These are phyloP conservation scores for Dendrobium officinale DNA, from an alignment of 106 monocot species.

Conservation along the genomic window DNA sequence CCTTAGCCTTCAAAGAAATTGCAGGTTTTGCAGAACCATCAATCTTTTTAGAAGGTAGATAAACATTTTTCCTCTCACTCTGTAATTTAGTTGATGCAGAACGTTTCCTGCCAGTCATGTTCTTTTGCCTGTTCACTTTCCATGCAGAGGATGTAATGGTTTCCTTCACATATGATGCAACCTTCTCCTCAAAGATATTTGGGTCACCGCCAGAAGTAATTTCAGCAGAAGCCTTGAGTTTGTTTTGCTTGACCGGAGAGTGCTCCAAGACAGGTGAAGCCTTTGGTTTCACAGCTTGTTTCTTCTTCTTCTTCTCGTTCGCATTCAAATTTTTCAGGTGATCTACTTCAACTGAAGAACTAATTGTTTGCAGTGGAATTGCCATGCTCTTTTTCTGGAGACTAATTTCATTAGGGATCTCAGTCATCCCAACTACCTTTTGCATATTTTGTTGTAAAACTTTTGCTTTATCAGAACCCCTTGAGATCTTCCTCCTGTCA, in stretches of 20 bases:
- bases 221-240: not conserved
- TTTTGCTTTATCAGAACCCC: not conserved
- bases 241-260: not conserved
- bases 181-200: not conserved
- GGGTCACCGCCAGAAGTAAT: not conserved
- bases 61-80: not conserved
- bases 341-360: not conserved
- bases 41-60: not conserved
- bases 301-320: not conserved
- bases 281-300: not conserved
- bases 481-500: slow-evolving; percentile 9
- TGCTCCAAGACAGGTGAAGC: no score
- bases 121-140: slow-evolving; percentile 1
- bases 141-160: not conserved
- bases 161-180: not conserved
- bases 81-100: not conserved
- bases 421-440: not conserved
- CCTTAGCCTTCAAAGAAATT: not conserved
- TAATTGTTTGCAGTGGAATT: not conserved
- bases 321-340: not conserved
- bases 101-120: no score
- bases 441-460: not conserved
- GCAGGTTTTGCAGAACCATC: not conserved
- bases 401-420: not conserved
- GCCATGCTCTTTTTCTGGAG: not conserved